A percentile compares a stretch with the other conserved stretches of the same genome.
Conservation (phyloP, 768 basidiomycete genomes). For the Strobilomyces confusus region DNA sequence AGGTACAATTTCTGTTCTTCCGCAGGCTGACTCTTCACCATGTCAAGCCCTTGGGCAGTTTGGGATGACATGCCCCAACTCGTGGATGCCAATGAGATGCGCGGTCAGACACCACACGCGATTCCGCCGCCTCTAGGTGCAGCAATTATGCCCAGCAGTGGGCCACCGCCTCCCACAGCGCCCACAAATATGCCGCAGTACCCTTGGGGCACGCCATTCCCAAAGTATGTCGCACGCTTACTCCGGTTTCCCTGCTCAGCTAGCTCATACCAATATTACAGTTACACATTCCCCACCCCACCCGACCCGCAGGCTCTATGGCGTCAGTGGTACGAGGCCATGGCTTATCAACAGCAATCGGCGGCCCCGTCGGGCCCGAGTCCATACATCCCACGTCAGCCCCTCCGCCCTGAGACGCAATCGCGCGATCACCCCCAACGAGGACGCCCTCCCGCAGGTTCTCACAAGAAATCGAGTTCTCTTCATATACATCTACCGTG, state of each 20-base stretch:
- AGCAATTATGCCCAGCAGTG: slow-evolving; percentile 3
- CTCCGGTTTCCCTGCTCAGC: neutral
- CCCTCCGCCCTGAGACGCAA: slow-evolving; percentile 6
- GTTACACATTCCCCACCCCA: slow-evolving; percentile 7
- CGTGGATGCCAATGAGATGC: slow-evolving; percentile 16
- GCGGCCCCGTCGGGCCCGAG: slow-evolving; percentile 20
- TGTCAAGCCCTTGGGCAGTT: slow-evolving; percentile 8
- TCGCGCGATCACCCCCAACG: slow-evolving; percentile 8
- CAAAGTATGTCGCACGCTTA: slow-evolving; percentile 8
- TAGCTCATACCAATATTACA: slow-evolving; percentile 1
- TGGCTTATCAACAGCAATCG: slow-evolving; percentile 12
- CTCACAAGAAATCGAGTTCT: slow-evolving; percentile 4
- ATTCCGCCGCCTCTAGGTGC: slow-evolving; percentile 28
- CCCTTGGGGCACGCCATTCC: slow-evolving; percentile 16
- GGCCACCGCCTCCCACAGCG: slow-evolving; percentile 12
- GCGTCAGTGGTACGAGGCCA: neutral
- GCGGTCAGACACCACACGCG: neutral
- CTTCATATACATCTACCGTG: slow-evolving; percentile 9
- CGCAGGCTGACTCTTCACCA: slow-evolving; percentile 9
- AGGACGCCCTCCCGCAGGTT: neutral
- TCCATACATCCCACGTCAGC: slow-evolving; percentile 29
- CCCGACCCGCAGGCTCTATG: slow-evolving; percentile 15
- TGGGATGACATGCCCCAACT: slow-evolving; percentile 28
- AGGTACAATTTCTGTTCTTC: neutral
- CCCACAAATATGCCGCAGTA: slow-evolving; percentile 4